Percentiles rank a stretch among this genome's conserved stretches.
Evolutionary conservation across 768 basidiomycete species (phyloP).

Genomic region (Termitomyces sp.): DNA sequence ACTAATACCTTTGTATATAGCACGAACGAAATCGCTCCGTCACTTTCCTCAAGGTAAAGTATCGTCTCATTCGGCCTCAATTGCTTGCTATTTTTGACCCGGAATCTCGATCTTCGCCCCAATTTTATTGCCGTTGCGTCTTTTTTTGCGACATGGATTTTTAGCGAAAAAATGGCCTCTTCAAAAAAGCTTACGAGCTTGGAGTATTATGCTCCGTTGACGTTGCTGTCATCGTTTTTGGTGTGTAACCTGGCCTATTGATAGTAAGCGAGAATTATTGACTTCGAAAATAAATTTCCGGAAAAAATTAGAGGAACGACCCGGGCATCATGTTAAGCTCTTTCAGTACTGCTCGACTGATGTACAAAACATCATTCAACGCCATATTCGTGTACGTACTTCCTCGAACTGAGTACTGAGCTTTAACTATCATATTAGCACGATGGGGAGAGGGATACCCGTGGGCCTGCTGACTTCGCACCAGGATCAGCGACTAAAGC

Average conservation of each 20-base stretch:
- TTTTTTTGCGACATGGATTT: conserved; percentile 7
- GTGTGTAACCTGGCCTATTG: conserved; percentile 14
- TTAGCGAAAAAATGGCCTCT: conserved; percentile 85
- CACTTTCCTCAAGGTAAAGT: conserved; percentile 77
- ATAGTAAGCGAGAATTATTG: neutral
- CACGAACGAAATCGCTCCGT: conserved; percentile 90
- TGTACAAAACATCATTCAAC: conserved; percentile 62
- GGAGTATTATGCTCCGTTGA: conserved; percentile 87
- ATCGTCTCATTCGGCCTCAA: conserved; percentile 14
- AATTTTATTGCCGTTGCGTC: conserved; percentile 22
- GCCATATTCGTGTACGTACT: conserved; percentile 46
- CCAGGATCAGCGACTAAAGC: conserved; percentile 23
- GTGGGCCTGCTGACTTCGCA: conserved; percentile 40
- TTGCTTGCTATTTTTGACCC: conserved; percentile 58
- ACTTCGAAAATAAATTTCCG: conserved; percentile 29
- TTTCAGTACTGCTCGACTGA: conserved; percentile 79
- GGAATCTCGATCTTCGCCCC: conserved; percentile 32
- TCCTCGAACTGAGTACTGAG: conserved; percentile 5
- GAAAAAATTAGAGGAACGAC: conserved; percentile 56
- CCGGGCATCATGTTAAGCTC: conserved; percentile 74
- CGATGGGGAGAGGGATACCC: conserved; percentile 45
- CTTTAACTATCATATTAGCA: conserved; percentile 23
- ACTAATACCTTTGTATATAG: conserved; percentile 38
- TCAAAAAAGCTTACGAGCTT: conserved; percentile 90
- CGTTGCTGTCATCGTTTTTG: conserved; percentile 86